Base-by-base conservation (phyloP, 1,139 yeast species). In the Yamadazyma membranifaciens region DNA sequence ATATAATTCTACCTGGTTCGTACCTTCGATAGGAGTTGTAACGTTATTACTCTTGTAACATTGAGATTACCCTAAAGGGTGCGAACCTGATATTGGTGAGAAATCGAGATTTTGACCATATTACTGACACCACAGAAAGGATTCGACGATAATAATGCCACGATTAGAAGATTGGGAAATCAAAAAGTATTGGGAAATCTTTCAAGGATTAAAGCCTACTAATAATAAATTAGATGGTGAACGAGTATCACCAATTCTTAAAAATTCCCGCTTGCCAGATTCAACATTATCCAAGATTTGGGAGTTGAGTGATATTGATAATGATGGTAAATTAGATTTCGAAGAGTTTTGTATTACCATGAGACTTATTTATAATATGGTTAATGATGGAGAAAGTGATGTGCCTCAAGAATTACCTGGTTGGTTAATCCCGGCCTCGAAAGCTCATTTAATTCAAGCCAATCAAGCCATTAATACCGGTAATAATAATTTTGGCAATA, bases 341-440 rank as follows among this genome's bases (percentile, higher is more conserved):
- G 99, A 92, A 62, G 98, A 92, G 65, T 92, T 92, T 62, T 92
- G 98, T 60, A 88, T 92, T 47, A 92, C 98, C 42, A 94, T 92
- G 98, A 75, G 97, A 50, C 75, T 92, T 46, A 87, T 91, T 37
- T 94, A 89, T 60, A 98, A 92, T 61, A 65, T 85, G 56, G 92
- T 92, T 38, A 89, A 91, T 62, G 89, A 91, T 24, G 83, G 80
- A 34, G 69, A 75, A 37, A 60, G 72, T 9, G 64, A 67, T 15
- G 73, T 91, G 6, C 98, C 98, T 1, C 61, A 67, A 16, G 73
- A 75, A 39, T 73, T 92, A 43, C 98, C 98, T 2, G 80, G 78
- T 33, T 91, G 98, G 98, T 77, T 94, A 48, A 77, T 92, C 45
- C 98, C 98, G 1, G 83, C 92, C 5, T 81, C 89, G 37, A 92